Evolutionary conservation across 331 rosid genomes (phyloP).

Genomic region (Prunus yedoensis): DNA sequence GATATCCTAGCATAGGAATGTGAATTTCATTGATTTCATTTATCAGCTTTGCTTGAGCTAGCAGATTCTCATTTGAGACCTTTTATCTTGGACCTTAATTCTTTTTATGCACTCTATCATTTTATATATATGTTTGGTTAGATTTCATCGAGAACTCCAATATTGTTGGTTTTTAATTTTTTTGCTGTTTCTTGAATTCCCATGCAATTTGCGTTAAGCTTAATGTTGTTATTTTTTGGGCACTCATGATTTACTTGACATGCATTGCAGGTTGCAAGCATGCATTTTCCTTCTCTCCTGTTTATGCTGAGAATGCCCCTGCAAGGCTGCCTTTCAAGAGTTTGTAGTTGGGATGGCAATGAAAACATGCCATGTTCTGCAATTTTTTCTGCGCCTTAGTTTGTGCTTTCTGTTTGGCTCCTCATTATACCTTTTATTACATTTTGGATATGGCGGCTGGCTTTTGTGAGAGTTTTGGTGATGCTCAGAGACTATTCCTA

Average conservation of each 20-base stretch:
- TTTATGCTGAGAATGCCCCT: conserved; percentile 98
- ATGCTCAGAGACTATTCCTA: conserved; percentile 90
- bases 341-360: conserved; percentile 95
- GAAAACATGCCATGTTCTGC: conserved; percentile 97
- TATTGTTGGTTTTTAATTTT: too few relatives aligned
- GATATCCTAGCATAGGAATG: neutral
- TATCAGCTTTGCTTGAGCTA: neutral
- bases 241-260: neutral
- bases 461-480: conserved; percentile 98
- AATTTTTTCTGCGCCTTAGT: conserved; percentile 87
- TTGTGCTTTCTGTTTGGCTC: conserved; percentile 98
- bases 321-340: conserved; percentile 95
- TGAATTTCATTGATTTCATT: neutral
- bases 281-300: conserved; percentile 96
- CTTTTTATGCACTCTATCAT: neutral
- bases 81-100: neutral
- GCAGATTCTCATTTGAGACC: neutral
- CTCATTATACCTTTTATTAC: conserved; percentile 95
- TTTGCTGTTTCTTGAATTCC: neutral
- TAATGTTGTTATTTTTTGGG: neutral
- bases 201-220: neutral
- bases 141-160: neutral
- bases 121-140: neutral
- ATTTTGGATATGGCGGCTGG: conserved; percentile 99
- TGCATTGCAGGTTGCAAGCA: conserved; percentile 91